These are phyloP conservation scores for Nannochloris sp. DNA, from an alignment of 139 green algal genomes.

Conservation along the genomic window DNA sequence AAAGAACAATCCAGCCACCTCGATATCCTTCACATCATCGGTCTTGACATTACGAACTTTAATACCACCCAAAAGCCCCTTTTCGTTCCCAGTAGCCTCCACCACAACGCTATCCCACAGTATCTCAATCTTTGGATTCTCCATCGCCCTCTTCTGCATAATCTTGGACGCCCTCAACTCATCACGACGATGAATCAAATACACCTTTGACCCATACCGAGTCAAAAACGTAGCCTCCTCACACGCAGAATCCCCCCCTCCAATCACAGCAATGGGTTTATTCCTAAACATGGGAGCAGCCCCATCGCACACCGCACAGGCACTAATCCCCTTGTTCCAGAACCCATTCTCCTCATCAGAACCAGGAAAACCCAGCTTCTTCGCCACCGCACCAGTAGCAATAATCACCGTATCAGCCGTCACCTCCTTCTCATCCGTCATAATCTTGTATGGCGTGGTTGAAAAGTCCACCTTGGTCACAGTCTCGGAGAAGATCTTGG, in stretches of 20 bases:
- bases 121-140: slow-evolving; percentile 74
- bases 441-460: slow-evolving; percentile 44
- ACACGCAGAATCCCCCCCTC: slow-evolving; percentile 69
- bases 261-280: slow-evolving; percentile 68
- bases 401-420: slow-evolving; percentile 83
- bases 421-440: slow-evolving; percentile 44
- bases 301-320: slow-evolving; percentile 97
- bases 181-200: slow-evolving; percentile 78
- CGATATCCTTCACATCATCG: slow-evolving; percentile 26
- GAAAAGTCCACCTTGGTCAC: slow-evolving; percentile 73
- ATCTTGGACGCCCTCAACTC: slow-evolving; percentile 74
- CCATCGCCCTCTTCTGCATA: slow-evolving; percentile 53
- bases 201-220: slow-evolving; percentile 67
- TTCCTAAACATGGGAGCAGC: slow-evolving; percentile 83
- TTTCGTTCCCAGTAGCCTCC: slow-evolving; percentile 58
- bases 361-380: slow-evolving; percentile 69
- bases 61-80: slow-evolving; percentile 47
- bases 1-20: slow-evolving; percentile 73
- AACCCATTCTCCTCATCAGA: slow-evolving; percentile 68
- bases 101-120: slow-evolving; percentile 57
- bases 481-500: slow-evolving; percentile 63
- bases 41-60: slow-evolving; percentile 57
- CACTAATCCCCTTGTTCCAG: slow-evolving; percentile 92
- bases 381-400: slow-evolving; percentile 87
- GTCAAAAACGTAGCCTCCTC: slow-evolving; percentile 75